phyloP scores from a whole-genome alignment of 2,329 filamentous ascomycete genomes.

The Hymenoscyphus salicellus region DNA sequence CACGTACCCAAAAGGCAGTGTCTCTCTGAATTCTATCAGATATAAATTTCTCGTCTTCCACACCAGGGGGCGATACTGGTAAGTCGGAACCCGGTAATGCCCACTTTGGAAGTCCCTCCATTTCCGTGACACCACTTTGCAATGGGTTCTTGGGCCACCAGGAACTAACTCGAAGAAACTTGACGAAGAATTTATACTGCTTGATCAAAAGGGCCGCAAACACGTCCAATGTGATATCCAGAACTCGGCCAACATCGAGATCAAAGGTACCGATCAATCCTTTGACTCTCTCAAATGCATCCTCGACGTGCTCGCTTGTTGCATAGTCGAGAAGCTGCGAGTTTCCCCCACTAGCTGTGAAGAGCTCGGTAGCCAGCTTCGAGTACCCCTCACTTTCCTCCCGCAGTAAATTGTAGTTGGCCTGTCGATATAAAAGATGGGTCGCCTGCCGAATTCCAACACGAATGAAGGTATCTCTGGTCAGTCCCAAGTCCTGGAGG shows the following conservation, averaged over 20 bases:
- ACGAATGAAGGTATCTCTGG: constrained; percentile 78
- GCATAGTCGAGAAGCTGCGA: constrained; percentile 52
- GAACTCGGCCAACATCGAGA: constrained; percentile 87
- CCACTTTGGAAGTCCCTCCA: constrained; percentile 77
- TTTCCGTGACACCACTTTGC: constrained; percentile 42
- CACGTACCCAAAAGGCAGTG: constrained; percentile 73
- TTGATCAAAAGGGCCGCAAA: constrained; percentile 92
- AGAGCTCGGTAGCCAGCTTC: constrained; percentile 92
- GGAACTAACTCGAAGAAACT: constrained; percentile 83
- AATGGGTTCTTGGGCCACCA: constrained; percentile 83
- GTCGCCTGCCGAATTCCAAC: constrained; percentile 87
- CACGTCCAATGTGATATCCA: constrained; percentile 92
- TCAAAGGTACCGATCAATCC: constrained; percentile 96
- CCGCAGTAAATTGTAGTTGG: constrained; percentile 91
- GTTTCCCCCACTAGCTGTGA: constrained; percentile 76
- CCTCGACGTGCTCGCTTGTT: constrained; percentile 70
- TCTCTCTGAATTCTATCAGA: constrained; percentile 65
- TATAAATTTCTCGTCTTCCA: constrained; percentile 61
- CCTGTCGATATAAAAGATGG: constrained; percentile 89
- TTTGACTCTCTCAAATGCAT: constrained; percentile 88
- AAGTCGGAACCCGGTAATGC: constrained; percentile 68
- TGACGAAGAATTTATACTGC: constrained; percentile 90
- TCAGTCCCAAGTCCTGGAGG: constrained; percentile 72
- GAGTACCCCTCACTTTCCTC: constrained; percentile 97
- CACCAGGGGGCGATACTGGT: constrained; percentile 59